A percentile compares a stretch with the other conserved stretches of the same genome.
phyloP scores from a whole-genome alignment of 2,329 filamentous ascomycete species.

The Fusarium sp. region DNA sequence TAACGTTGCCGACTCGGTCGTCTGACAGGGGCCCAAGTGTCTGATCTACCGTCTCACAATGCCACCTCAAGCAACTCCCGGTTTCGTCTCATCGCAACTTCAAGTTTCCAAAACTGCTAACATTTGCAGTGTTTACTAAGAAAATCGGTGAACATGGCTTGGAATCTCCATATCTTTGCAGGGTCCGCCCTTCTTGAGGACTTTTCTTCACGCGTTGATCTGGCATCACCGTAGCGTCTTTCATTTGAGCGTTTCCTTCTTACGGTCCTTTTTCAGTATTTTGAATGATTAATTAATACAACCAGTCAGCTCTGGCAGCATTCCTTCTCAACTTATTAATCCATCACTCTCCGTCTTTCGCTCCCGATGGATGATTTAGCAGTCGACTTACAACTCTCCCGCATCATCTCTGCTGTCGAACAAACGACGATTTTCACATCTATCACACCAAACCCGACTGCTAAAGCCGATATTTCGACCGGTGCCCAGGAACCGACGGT shows the following conservation, averaged over 20 bases:
- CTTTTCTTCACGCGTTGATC: slow-evolving; percentile 32
- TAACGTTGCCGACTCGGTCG: neutral
- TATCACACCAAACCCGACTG: slow-evolving; percentile 35
- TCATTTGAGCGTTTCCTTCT: slow-evolving; percentile 32
- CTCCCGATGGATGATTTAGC: slow-evolving; percentile 28
- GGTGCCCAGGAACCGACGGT: slow-evolving; percentile 9
- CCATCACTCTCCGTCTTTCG: neutral
- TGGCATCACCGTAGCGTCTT: slow-evolving; percentile 36
- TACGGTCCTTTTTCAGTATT: slow-evolving; percentile 19
- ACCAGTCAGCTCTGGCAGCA: slow-evolving; percentile 28
- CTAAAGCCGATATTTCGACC: slow-evolving; percentile 14
- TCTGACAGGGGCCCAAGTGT: slow-evolving; percentile 27
- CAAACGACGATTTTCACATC: slow-evolving; percentile 46
- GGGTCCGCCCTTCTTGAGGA: neutral
- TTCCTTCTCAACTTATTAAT: neutral
- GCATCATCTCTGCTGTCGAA: slow-evolving; percentile 43
- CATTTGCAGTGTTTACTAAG: slow-evolving; percentile 9
- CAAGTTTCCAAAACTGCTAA: neutral
- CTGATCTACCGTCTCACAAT: slow-evolving; percentile 48
- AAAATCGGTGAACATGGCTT: neutral
- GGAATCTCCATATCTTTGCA: slow-evolving; percentile 23
- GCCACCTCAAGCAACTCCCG: slow-evolving; percentile 40
- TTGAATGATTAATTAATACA: slow-evolving; percentile 31
- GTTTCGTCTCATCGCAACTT: slow-evolving; percentile 39
- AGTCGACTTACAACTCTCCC: slow-evolving; percentile 42